phyloP scores from a whole-genome alignment of 495 filamentous ascomycete species.

The Talaromyces ruber region DNA sequence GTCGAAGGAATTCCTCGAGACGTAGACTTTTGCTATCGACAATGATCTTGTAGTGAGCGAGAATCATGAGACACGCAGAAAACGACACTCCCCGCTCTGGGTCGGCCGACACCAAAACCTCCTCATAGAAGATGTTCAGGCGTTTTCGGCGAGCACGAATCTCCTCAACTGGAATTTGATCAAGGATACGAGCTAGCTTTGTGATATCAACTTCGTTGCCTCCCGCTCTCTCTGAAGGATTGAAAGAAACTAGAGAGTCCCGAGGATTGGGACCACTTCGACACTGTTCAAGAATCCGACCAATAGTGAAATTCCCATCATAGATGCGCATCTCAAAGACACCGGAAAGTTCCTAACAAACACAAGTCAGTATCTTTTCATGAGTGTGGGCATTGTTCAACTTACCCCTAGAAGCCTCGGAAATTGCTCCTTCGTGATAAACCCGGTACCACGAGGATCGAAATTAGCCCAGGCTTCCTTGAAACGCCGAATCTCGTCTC shows the following conservation, averaged over 20 bases:
- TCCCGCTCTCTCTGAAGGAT: slow-evolving; percentile 21
- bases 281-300: slow-evolving; percentile 74
- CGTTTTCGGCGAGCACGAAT: slow-evolving; percentile 65
- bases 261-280: slow-evolving; percentile 39
- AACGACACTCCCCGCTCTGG: slow-evolving; percentile 83
- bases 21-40: slow-evolving; percentile 91
- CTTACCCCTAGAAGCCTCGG: slow-evolving; percentile 75
- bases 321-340: slow-evolving; percentile 98
- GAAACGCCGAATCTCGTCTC: slow-evolving; percentile 91
- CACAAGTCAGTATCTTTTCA: neutral
- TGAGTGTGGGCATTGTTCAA: slow-evolving; percentile 9
- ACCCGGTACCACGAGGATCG: slow-evolving; percentile 85
- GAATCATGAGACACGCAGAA: slow-evolving; percentile 88
- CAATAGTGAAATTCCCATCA: slow-evolving; percentile 77
- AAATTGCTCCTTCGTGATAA: slow-evolving; percentile 85
- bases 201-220: slow-evolving; percentile 69
- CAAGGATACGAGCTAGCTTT: slow-evolving; percentile 65
- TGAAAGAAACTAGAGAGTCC: slow-evolving; percentile 22
- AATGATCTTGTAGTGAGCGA: slow-evolving; percentile 98
- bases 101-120: slow-evolving; percentile 89
- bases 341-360: slow-evolving; percentile 68
- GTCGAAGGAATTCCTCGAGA: slow-evolving; percentile 90
- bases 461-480: slow-evolving; percentile 97
- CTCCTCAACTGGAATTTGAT: slow-evolving; percentile 62
- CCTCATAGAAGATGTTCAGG: slow-evolving; percentile 91